Base-by-base conservation (phyloP, 768 basidiomycete species). In the Sporobolomyces roseus region DNA sequence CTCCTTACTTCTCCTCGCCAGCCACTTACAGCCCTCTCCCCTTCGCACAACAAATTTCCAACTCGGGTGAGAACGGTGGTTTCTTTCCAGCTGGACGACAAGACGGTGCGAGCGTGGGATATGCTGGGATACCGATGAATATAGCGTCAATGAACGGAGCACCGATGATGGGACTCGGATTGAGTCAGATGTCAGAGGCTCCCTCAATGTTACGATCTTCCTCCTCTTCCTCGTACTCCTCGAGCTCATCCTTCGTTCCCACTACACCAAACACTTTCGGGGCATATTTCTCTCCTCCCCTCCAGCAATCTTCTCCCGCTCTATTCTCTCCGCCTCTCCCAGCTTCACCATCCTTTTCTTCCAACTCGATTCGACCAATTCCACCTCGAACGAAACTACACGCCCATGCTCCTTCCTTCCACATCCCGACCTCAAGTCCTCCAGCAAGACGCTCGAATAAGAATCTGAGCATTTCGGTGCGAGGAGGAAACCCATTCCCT, bases 1-100 rank as follows among this genome's bases (percentile, higher is more conserved):
- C 65, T 1, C 29, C 38, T 14, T 30, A 30, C 50, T 66, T 54
- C 46, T 60, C 65, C 0, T 66, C 65, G 4, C 65, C 65, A 13
- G 59, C 65, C 3, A 32, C 51, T 21, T 54, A 61, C 65, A 51
- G 58, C 27, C 33, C 51, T 9, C 32, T 54, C 1, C 52, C 65
- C 0, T 66, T 66, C 59, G 59, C 41, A 23, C 41, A 32, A 8
- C 38, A 23, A 0, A 2, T 19, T 17, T 29, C 27, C 9, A 41
- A 41, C 36, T 35, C 4, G 33, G 32, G 23, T 32, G 14, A 35
- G 9, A 45, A 30, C 5, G 51, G 38, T 9, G 38, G 38, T 17
- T 41, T 41, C 38, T 41, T 41, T 41, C 38, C 38, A 9, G 38
- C 10, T 41, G 38, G 38, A 41, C 9, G 13, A 23, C 43, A 4